These are phyloP conservation scores for Neurospora africana DNA, from an alignment of 495 filamentous ascomycete species.

Conservation along the genomic window DNA sequence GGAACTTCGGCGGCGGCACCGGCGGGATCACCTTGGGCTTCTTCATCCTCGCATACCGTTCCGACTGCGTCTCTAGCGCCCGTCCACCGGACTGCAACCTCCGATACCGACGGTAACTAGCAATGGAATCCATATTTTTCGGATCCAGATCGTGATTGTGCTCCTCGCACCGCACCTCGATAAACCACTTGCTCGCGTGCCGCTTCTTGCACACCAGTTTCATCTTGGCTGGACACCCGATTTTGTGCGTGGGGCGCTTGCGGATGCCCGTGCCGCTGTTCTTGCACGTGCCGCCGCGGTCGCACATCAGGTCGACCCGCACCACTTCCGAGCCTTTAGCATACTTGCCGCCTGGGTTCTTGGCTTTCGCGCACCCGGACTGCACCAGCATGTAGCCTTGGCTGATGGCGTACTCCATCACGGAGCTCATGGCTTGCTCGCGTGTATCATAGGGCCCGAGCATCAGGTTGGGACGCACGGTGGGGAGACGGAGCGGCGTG, in stretches of 20 bases:
- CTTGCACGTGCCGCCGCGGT: slow-evolving; percentile 17
- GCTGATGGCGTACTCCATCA: slow-evolving; percentile 17
- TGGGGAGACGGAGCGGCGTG: slow-evolving; percentile 11
- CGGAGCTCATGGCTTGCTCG: slow-evolving; percentile 8
- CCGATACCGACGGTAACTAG: slow-evolving; percentile 18
- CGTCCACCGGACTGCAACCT: slow-evolving; percentile 10
- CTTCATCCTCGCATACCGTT: slow-evolving; percentile 10
- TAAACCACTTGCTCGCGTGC: slow-evolving; percentile 21
- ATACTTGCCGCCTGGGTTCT: slow-evolving; percentile 7
- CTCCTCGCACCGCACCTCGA: slow-evolving; percentile 16
- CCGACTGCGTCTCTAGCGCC: slow-evolving; percentile 9
- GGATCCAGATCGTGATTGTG: slow-evolving; percentile 22
- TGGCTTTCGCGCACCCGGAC: slow-evolving; percentile 10
- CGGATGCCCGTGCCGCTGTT: slow-evolving; percentile 18
- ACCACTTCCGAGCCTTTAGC: slow-evolving; percentile 3
- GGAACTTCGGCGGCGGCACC: slow-evolving; percentile 14
- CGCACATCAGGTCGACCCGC: slow-evolving; percentile 20
- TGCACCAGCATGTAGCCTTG: slow-evolving; percentile 21
- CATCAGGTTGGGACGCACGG: slow-evolving; percentile 12
- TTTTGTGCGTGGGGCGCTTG: slow-evolving; percentile 14
- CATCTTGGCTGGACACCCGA: slow-evolving; percentile 16
- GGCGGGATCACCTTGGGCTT: slow-evolving; percentile 1
- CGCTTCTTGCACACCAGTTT: slow-evolving; percentile 18
- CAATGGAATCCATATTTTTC: slow-evolving; percentile 14
- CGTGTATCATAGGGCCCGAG: slow-evolving; percentile 18